Evolutionary conservation across 176 grass and related monocot species (phyloP).

Genomic region (Aechmea fasciata): DNA sequence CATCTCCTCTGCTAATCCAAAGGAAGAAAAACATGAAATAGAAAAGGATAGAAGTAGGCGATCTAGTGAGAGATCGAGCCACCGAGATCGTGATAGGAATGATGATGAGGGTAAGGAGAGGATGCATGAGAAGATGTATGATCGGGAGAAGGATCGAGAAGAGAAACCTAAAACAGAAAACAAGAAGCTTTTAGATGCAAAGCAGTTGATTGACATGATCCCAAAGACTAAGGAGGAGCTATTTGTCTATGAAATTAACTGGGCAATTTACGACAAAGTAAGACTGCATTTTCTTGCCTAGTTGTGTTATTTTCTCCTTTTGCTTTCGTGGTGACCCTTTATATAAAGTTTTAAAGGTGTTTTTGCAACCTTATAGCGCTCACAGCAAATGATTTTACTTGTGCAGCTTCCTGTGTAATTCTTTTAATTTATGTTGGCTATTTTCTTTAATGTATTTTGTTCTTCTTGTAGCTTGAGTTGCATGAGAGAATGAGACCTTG

Average conservation of each 20-base stretch:
- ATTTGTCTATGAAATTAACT: conserved; percentile 90
- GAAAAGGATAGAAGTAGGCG: conserved; percentile 62
- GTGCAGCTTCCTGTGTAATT: neutral
- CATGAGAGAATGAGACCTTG: conserved; percentile 96
- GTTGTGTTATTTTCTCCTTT: conserved; percentile 14
- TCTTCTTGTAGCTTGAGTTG: conserved; percentile 53
- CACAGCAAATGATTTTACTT: neutral
- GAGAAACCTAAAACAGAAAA: conserved; percentile 69
- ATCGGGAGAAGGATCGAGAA: conserved; percentile 42
- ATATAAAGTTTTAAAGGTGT: neutral
- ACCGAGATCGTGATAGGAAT: conserved; percentile 52
- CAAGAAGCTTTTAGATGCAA: conserved; percentile 87
- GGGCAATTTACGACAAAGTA: conserved; percentile 92
- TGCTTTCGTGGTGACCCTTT: neutral
- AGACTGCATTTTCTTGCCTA: conserved; percentile 3
- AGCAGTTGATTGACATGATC: conserved; percentile 98
- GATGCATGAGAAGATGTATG: conserved; percentile 24
- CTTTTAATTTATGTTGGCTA: neutral
- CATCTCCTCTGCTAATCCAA: conserved; percentile 53
- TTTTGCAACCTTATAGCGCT: neutral
- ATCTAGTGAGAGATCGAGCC: conserved; percentile 49
- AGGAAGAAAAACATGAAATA: conserved; percentile 52
- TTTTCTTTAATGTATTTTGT: conserved; percentile 11
- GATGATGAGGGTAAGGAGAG: conserved; percentile 48
- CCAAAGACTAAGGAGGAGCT: conserved; percentile 96